Conservation (phyloP, 2,329 filamentous ascomycete species). For the Falciphora oryzae region DNA sequence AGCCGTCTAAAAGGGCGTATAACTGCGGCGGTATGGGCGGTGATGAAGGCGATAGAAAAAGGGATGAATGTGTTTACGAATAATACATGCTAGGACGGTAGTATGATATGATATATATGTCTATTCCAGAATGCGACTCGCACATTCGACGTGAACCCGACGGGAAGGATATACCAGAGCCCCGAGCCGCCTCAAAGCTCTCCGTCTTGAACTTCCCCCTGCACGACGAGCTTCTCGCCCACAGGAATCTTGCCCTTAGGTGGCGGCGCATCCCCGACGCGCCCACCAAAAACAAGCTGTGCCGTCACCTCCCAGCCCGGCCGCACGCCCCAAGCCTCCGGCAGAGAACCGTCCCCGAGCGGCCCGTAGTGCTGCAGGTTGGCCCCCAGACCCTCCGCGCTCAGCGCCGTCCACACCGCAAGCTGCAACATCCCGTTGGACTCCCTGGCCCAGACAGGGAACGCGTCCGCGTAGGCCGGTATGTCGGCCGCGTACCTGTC, state of each 20-base stretch:
- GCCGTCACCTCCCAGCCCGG: conserved; percentile 53
- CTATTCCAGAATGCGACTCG: too few relatives aligned
- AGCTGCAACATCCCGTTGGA: conserved; percentile 63
- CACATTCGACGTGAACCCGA: too few relatives aligned
- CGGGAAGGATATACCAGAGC: too few relatives aligned
- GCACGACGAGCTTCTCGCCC: background rate
- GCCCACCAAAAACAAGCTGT: conserved; percentile 55
- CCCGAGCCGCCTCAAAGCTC: too few relatives aligned
- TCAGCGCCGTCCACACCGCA: conserved; percentile 57
- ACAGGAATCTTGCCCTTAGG: background rate
- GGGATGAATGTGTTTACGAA: too few relatives aligned
- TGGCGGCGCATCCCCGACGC: too few relatives aligned
- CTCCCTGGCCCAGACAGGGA: conserved; percentile 57
- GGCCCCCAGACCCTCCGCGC: conserved; percentile 47
- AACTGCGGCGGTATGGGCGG: too few relatives aligned
- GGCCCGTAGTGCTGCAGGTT: conserved; percentile 68
- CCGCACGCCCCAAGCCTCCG: conserved; percentile 48
- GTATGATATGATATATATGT: too few relatives aligned
- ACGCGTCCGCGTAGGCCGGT: conserved; percentile 50
- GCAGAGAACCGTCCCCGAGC: conserved; percentile 51
- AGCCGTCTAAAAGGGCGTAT: too few relatives aligned
- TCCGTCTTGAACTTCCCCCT: background rate
- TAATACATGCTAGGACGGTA: too few relatives aligned
- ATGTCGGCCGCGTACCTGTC: conserved; percentile 35
- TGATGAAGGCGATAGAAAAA: too few relatives aligned